phyloP scores from a whole-genome alignment of 768 basidiomycete genomes.

The Xerocomellus intermedius region DNA sequence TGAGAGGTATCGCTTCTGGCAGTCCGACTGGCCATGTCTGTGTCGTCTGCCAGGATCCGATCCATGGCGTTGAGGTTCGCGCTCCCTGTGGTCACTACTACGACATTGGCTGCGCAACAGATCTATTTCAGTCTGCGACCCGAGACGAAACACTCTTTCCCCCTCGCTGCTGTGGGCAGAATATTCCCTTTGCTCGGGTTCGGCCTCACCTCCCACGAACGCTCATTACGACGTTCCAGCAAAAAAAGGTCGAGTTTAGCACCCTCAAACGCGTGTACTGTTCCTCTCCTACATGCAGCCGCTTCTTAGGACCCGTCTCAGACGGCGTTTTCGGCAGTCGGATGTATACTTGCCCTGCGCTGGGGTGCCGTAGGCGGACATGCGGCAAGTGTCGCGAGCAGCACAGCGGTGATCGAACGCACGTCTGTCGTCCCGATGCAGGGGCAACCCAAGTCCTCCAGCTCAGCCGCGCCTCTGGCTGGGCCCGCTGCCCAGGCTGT shows the following conservation, averaged over 20 bases:
- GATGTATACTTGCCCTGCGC: conserved; percentile 22
- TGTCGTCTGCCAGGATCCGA: conserved; percentile 36
- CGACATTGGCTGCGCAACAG: conserved; percentile 33
- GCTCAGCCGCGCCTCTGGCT: conserved; percentile 28
- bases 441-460: conserved; percentile 27
- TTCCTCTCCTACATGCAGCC: conserved; percentile 33
- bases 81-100: conserved; percentile 38
- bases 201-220: conserved; percentile 21
- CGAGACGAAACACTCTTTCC: conserved; percentile 42
- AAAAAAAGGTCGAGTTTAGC: conserved; percentile 31
- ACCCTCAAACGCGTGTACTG: conserved; percentile 41
- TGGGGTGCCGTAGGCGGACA: conserved; percentile 19
- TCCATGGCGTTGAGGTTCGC: conserved; percentile 24
- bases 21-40: conserved; percentile 31
- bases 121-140: conserved; percentile 35
- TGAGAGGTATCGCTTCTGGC: background rate
- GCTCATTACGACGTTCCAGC: conserved; percentile 20
- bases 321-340: conserved; percentile 23
- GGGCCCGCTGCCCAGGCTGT: conserved; percentile 42
- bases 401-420: conserved; percentile 24
- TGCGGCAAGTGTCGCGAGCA: conserved; percentile 27
- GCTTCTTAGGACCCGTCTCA: conserved; percentile 35
- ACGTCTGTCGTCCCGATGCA: conserved; percentile 27
- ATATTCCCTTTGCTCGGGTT: conserved; percentile 29
- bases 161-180: conserved; percentile 38